Evolutionary conservation across 192 early-diverging fungal genomes (phyloP).

Genomic region (Entrophospora sp.): DNA sequence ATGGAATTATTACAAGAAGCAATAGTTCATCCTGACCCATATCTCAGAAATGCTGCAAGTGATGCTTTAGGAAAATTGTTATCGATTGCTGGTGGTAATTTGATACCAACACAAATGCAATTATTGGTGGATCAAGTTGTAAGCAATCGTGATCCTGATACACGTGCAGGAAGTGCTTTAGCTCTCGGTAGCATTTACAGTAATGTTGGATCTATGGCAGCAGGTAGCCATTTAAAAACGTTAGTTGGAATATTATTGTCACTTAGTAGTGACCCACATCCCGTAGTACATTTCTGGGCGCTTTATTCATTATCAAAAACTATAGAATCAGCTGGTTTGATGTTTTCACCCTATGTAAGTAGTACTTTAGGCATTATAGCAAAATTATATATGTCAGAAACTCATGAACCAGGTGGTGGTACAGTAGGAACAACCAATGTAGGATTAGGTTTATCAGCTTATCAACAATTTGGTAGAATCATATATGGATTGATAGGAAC

Average conservation of each 20-base stretch:
- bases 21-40: conserved; percentile 57
- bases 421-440: conserved; percentile 53
- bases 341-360: conserved; percentile 86
- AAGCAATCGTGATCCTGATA: conserved; percentile 86
- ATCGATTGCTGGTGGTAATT: conserved; percentile 51
- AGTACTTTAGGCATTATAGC: conserved; percentile 79
- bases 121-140: conserved; percentile 80
- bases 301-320: conserved; percentile 75
- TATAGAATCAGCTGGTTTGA: conserved; percentile 79
- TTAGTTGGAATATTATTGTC: conserved; percentile 86
- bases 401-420: conserved; percentile 67
- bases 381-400: conserved; percentile 83
- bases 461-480: conserved; percentile 75
- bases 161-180: conserved; percentile 83
- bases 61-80: conserved; percentile 78
- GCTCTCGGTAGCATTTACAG: conserved; percentile 85
- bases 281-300: conserved; percentile 91
- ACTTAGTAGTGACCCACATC: conserved; percentile 85
- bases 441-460: conserved; percentile 54
- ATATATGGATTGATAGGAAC: conserved; percentile 82
- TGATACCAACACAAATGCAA: conserved; percentile 67
- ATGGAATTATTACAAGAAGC: conserved; percentile 40
- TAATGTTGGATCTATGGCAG: conserved; percentile 84
- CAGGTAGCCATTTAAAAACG: conserved; percentile 70
- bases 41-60: conserved; percentile 66